phyloP scores from a whole-genome alignment of 106 monocot genomes.

The Phalaenopsis aphrodite region DNA sequence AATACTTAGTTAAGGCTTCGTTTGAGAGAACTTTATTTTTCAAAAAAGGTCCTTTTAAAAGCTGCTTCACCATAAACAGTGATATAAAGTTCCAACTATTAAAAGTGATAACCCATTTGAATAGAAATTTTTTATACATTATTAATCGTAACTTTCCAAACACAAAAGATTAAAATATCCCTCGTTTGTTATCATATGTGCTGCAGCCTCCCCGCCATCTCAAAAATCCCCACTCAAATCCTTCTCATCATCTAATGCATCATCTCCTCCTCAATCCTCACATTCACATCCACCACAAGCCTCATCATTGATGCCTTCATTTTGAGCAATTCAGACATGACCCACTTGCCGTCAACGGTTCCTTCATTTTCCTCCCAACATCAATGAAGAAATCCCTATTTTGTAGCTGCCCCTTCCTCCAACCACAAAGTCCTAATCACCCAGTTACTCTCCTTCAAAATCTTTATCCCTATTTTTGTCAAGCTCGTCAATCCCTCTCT shows the following conservation, averaged over 20 bases:
- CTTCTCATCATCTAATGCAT: neutral
- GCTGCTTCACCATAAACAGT: no score
- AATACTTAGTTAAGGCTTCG: no score
- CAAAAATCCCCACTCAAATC: neutral
- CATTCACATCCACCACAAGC: conserved; percentile 2
- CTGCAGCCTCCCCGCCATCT: no score
- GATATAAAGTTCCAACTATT: no score
- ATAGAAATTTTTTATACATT: no score
- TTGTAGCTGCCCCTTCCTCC: conserved; percentile 8
- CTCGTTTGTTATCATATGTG: no score
- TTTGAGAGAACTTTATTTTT: no score
- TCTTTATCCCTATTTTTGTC: conserved; percentile 64
- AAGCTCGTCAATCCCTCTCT: conserved; percentile 62
- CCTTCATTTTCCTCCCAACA: conserved; percentile 39
- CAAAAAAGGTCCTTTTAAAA: no score
- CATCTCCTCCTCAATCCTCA: neutral
- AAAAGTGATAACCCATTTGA: no score
- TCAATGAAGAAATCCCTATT: conserved; percentile 28
- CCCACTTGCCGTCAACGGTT: conserved; percentile 43
- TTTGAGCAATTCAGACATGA: conserved; percentile 30
- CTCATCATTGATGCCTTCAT: conserved; percentile 57
- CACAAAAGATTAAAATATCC: no score
- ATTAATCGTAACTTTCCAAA: no score
- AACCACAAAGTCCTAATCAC: conserved; percentile 14
- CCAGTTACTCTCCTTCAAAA: conserved; percentile 26